Evolutionary conservation across 371 early-diverging fungal genomes (phyloP), one percentile per base, ranked within the genome.

Genomic region (Nematocida displodere): DNA sequence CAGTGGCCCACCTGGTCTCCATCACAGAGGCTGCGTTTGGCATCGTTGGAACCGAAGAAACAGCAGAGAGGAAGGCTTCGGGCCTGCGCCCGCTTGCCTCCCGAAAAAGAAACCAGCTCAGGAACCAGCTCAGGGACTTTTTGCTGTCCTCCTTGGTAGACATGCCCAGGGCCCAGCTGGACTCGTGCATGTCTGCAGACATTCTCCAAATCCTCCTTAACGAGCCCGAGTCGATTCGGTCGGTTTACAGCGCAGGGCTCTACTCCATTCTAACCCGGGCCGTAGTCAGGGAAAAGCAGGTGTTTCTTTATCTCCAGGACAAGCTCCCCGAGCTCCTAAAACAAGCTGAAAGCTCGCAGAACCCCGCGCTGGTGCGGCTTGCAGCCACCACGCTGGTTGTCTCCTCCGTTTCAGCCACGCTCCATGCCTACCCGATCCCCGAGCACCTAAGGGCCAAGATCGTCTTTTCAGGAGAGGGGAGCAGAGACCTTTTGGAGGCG

Each of bases 401-500:
- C 26, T 29, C 66, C 13, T 33, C 48, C 7, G 53, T 48, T 17
- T 34, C 42, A 34, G 49, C 66, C 37, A 24, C 8, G 11, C 17
- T 53, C 39, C 33, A 48, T 15, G 11, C 52, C 13, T 8, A 52
- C 8, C 13, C 28, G 13, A n/a, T 26, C 11, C 7, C 13, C 8
- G 52, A 52, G 28, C 11, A n/a, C 13, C 13, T 26, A 13, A n/a
- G 13, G 11, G 52, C 52, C 13, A 11, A 13, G 8, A 49, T 64
- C 22, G 3, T 8, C 4, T 49, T 64, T 17, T 17, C 20, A 0
- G 64, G 49, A 20, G 49, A n/a, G 5, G 33, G 1, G n/a, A 13
- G n/a, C 64, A 17, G 36, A 48, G 49, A 1, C 11, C 8, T 65
- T 5, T 7, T 65, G 22, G 66, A 65, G 40, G 66, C 54, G 8